Evolutionary conservation across 768 basidiomycete species (phyloP), one percentile per base, ranked within the genome.

Genomic region (Suillus clintonianus): DNA sequence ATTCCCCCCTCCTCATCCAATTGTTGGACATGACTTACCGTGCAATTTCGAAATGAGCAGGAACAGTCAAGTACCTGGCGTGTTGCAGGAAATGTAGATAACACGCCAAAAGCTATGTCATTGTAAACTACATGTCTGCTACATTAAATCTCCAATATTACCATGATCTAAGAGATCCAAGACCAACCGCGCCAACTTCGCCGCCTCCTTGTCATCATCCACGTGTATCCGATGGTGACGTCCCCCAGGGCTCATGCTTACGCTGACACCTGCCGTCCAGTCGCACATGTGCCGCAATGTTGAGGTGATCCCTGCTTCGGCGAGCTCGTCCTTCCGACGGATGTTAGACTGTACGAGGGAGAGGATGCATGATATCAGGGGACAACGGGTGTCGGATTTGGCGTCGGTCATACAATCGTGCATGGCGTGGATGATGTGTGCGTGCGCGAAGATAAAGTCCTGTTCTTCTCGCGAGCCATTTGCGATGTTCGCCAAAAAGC

Each of bases 401-500:
- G 82, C 79, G 43, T 89, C 86, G 0, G 85, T 82, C n/a, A 92
- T 82, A 48, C 85, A 86, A 7, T 71, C 66, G n/a, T 84, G 84
- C 0, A 93, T 76, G 2, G 84, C 79, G 13, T 72, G 70, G 4
- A 92, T 82, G 7, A 92, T 77, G 6, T 77, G 76, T 0, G 83
- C 77, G 62, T 86, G 80, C 0, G 77, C 69, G n/a, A 88, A 76
- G 39, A 93, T 83, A 27, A 78, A 73, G 45, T 78, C 77, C 62
- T 88, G 88, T 50, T 85, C 81, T 17, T 76, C 72, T 0, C 80
- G 71, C 3, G 78, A 72, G 42, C 87, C 87, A 71, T 92, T 91
- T 41, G 86, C 81, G 15, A 94, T 78, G 72, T 93, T 92, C 0
- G 88, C 88, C 0, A 92, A 81, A 2, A 86, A 76, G 69, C 79